Conservation (phyloP, 164 flowering plant species). For the Nelumbo lutea region DNA sequence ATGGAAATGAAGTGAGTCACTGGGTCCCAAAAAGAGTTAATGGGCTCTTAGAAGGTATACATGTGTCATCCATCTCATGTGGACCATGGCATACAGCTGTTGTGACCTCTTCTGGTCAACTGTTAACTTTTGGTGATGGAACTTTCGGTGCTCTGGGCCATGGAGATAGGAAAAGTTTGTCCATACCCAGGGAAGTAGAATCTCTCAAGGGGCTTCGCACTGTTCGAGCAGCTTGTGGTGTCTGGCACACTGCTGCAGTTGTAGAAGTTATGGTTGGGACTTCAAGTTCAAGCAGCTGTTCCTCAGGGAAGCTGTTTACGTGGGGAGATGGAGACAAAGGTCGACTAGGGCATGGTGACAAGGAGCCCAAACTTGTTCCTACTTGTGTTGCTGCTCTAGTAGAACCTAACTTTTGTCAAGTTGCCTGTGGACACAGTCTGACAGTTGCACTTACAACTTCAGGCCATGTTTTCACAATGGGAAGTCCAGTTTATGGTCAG, state of each 20-base stretch:
- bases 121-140: slow-evolving; percentile 98
- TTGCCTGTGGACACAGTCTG: slow-evolving; percentile 92
- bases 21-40: slow-evolving; percentile 94
- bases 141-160: slow-evolving; percentile 98
- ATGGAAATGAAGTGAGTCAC: slow-evolving; percentile 93
- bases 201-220: slow-evolving; percentile 93
- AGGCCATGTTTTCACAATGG: slow-evolving; percentile 96
- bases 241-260: slow-evolving; percentile 99
- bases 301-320: slow-evolving; percentile 93
- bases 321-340: slow-evolving; percentile 99
- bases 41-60: slow-evolving; percentile 96
- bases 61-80: slow-evolving; percentile 87
- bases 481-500: slow-evolving; percentile 95
- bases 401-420: slow-evolving; percentile 91
- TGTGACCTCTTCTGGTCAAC: slow-evolving; percentile 92
- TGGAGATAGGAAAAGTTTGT: slow-evolving; percentile 85
- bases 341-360: slow-evolving; percentile 95
- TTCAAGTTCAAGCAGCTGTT: slow-evolving; percentile 89
- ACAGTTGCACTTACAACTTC: slow-evolving; percentile 92
- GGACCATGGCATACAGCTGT: slow-evolving; percentile 99
- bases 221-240: slow-evolving; percentile 95
- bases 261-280: slow-evolving; percentile 96
- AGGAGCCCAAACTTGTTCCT: slow-evolving; percentile 85
- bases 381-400: slow-evolving; percentile 97
- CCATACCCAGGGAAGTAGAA: slow-evolving; percentile 91